Evolutionary conservation across 1,284 basidiomycete species (phyloP).

Genomic region (Thelephora terrestris): DNA sequence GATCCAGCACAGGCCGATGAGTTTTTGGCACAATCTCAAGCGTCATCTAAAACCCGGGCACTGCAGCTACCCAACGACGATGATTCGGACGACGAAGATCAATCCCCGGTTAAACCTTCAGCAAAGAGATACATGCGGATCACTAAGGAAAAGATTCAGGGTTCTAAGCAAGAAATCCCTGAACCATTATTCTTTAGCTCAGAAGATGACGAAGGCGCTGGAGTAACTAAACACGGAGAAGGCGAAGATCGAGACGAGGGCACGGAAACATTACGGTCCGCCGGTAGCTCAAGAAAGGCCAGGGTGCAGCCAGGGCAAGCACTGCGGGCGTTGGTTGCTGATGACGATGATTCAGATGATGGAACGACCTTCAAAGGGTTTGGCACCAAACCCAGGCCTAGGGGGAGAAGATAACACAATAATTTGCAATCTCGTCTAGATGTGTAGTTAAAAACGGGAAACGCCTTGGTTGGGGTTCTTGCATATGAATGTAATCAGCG

Average conservation of each 20-base stretch:
- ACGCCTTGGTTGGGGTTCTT: too few relatives aligned
- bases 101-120: not conserved
- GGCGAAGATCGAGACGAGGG: not conserved
- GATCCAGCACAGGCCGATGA: slow-evolving; percentile 13
- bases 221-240: not conserved
- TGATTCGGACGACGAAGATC: slow-evolving; percentile 28
- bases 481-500: too few relatives aligned
- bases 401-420: slow-evolving; percentile 1
- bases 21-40: slow-evolving; percentile 14
- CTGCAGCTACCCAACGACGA: slow-evolving; percentile 10
- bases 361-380: slow-evolving; percentile 60
- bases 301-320: slow-evolving; percentile 10
- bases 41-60: slow-evolving; percentile 8
- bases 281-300: not conserved
- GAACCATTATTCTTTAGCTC: not conserved
- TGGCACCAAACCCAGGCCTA: slow-evolving; percentile 25
- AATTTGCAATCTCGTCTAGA: too few relatives aligned
- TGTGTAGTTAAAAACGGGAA: too few relatives aligned
- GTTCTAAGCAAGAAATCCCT: not conserved
- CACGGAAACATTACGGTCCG: slow-evolving; percentile 3
- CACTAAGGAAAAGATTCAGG: not conserved
- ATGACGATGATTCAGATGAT: slow-evolving; percentile 64
- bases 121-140: not conserved
- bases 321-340: slow-evolving; percentile 29
- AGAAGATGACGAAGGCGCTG: slow-evolving; percentile 1